These are phyloP conservation scores for Nepenthes mirabilis DNA, from an alignment of 148 eudicot genomes.

Conservation along the genomic window DNA sequence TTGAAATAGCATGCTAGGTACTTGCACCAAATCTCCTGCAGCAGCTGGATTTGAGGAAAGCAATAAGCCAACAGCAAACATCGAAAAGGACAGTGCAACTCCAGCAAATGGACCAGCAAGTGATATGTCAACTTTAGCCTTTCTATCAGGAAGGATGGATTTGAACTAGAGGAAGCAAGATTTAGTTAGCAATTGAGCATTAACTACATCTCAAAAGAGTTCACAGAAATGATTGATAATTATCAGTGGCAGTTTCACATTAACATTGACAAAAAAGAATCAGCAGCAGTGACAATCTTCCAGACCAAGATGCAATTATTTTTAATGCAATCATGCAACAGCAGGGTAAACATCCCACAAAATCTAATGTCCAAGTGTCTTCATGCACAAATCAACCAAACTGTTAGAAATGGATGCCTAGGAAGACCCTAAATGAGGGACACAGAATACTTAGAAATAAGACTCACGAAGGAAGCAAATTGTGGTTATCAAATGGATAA, in stretches of 20 bases:
- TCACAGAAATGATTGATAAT: not conserved
- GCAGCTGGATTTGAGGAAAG: slow-evolving; percentile 71
- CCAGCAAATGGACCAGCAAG: slow-evolving; percentile 97
- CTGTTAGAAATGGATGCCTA: no score
- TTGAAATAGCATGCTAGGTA: slow-evolving; percentile 84
- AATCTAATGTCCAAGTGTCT: no score
- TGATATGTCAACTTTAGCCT: slow-evolving; percentile 80
- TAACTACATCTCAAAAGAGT: not conserved
- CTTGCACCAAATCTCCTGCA: slow-evolving; percentile 76
- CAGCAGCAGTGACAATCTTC: not conserved
- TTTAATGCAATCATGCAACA: not conserved
- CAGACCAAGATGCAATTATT: no score
- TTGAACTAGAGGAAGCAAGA: slow-evolving; percentile 53
- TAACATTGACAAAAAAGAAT: not conserved
- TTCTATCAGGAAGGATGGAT: slow-evolving; percentile 88
- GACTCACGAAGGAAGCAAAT: no score
- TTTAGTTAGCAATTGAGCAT: slow-evolving; percentile 7
- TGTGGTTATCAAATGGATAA: no score
- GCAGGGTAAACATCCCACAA: not conserved
- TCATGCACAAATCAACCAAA: no score
- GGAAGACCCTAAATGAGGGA: no score
- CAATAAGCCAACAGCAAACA: slow-evolving; percentile 83
- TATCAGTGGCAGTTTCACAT: no score
- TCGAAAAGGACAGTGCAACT: slow-evolving; percentile 67
- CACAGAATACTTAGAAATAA: no score